These are phyloP conservation scores for Ilyonectria destructans DNA, from an alignment of 2,329 filamentous ascomycete genomes.

Conservation along the genomic window DNA sequence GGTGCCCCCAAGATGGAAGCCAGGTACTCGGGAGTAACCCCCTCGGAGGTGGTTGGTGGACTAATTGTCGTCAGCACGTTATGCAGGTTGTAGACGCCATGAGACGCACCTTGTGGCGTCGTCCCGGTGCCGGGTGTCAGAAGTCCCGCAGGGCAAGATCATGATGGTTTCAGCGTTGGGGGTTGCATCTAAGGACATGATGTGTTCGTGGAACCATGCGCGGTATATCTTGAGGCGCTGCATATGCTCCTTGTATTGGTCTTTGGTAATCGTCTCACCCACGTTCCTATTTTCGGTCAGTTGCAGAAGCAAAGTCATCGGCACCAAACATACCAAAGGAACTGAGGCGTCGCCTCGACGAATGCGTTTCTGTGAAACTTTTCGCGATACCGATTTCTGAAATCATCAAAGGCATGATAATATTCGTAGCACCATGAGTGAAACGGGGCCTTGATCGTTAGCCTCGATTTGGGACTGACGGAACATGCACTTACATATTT, in stretches of 20 bases:
- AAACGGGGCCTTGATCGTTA: slow-evolving; percentile 51
- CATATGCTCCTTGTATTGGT: slow-evolving; percentile 42
- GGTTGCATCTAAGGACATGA: slow-evolving; percentile 42
- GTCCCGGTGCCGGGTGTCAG: slow-evolving; percentile 47
- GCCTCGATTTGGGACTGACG: neutral
- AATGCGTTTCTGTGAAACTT: slow-evolving; percentile 47
- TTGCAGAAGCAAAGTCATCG: neutral
- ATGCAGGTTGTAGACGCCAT: slow-evolving; percentile 24
- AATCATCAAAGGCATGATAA: slow-evolving; percentile 51
- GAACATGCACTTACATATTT: slow-evolving; percentile 44
- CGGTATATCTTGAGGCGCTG: slow-evolving; percentile 49
- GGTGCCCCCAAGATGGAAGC: slow-evolving; percentile 51
- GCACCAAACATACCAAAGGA: slow-evolving; percentile 49
- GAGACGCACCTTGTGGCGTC: slow-evolving; percentile 47
- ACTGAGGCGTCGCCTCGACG: slow-evolving; percentile 49
- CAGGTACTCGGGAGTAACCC: slow-evolving; percentile 49
- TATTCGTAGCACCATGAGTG: slow-evolving; percentile 54
- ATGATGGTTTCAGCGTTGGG: slow-evolving; percentile 46
- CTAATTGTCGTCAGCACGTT: slow-evolving; percentile 44
- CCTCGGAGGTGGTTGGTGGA: slow-evolving; percentile 45
- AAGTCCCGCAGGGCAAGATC: slow-evolving; percentile 48
- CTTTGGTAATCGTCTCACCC: slow-evolving; percentile 45
- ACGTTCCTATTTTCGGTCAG: slow-evolving; percentile 42
- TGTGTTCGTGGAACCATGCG: slow-evolving; percentile 52
- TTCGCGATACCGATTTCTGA: slow-evolving; percentile 46